A percentile compares a stretch with the other conserved stretches of the same genome.
Evolutionary conservation across 345 rosid genomes (phyloP).

Genomic region (Jatropha curcas): DNA sequence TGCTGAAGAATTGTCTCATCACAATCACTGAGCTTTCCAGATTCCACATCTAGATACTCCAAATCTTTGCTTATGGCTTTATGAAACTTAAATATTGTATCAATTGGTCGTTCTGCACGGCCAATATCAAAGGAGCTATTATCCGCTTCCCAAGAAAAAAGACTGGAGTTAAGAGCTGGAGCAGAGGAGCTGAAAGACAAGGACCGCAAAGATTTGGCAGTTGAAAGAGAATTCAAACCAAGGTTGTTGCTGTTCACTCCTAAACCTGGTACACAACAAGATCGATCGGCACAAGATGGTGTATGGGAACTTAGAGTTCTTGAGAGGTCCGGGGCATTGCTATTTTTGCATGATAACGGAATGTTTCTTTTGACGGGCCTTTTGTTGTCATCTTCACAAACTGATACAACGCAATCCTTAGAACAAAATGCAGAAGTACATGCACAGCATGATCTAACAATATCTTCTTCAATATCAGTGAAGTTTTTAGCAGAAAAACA

Average conservation of each 20-base stretch:
- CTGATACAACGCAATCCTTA: slow-evolving; percentile 22
- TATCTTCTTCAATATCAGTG: slow-evolving; percentile 56
- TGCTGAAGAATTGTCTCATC: slow-evolving; percentile 69
- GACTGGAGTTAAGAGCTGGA: slow-evolving; percentile 83
- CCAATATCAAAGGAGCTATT: slow-evolving; percentile 46
- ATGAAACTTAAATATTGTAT: slow-evolving; percentile 86
- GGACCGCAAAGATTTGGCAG: slow-evolving; percentile 71
- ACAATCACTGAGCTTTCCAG: slow-evolving; percentile 74
- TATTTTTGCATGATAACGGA: slow-evolving; percentile 35
- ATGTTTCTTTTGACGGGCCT: slow-evolving; percentile 52
- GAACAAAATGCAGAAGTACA: slow-evolving; percentile 39
- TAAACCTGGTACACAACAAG: slow-evolving; percentile 85
- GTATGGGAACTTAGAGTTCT: slow-evolving; percentile 33
- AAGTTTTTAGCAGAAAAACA: slow-evolving; percentile 56
- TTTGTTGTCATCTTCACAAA: slow-evolving; percentile 35
- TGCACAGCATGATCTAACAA: slow-evolving; percentile 44
- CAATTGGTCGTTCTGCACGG: slow-evolving; percentile 67
- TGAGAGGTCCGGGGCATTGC: slow-evolving; percentile 23
- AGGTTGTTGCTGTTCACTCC: slow-evolving; percentile 67
- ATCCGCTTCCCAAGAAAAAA: slow-evolving; percentile 81
- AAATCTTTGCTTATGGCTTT: slow-evolving; percentile 89
- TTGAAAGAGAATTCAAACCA: slow-evolving; percentile 66
- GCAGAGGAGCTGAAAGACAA: slow-evolving; percentile 63
- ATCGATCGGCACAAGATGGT: slow-evolving; percentile 44
- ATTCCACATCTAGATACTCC: slow-evolving; percentile 84